Conservation (phyloP, 1,139 yeast genomes). For the Candida sp. region DNA sequence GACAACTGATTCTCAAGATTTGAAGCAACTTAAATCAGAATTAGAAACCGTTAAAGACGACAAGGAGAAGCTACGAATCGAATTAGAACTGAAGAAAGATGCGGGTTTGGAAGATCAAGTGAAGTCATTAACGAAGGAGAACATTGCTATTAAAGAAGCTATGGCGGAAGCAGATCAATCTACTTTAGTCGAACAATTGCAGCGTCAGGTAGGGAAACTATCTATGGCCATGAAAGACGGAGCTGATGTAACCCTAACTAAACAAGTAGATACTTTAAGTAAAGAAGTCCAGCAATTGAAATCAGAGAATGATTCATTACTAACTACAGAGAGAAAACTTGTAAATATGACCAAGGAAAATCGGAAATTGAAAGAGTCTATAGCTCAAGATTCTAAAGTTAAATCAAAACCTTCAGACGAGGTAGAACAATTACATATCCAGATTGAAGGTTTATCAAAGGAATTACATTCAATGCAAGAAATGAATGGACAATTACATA, state of each 20-base stretch:
- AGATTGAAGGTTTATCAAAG: not conserved
- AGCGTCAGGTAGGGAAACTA: not conserved
- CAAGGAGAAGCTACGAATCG: not conserved
- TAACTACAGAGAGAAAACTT: not conserved
- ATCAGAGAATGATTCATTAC: not conserved
- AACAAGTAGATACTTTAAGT: not conserved
- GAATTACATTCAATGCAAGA: not conserved
- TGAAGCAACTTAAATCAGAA: not conserved
- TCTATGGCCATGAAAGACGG: not conserved
- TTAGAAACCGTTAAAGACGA: not conserved
- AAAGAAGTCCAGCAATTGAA: not conserved
- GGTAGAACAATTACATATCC: not conserved
- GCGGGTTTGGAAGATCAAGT: slow-evolving; percentile 3
- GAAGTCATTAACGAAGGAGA: slow-evolving; percentile 2
- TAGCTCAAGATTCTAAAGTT: not conserved
- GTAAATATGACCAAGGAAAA: not conserved
- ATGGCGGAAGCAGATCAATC: not conserved
- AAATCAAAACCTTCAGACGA: not conserved
- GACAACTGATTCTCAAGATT: not conserved
- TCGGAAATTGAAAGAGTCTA: not conserved
- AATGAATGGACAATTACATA: not conserved
- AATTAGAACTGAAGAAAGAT: not conserved
- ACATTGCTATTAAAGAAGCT: not conserved
- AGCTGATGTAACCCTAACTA: not conserved
- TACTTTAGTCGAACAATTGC: not conserved